phyloP scores from a whole-genome alignment of 352 stramenopile species.

The Phytophthora idaei region DNA sequence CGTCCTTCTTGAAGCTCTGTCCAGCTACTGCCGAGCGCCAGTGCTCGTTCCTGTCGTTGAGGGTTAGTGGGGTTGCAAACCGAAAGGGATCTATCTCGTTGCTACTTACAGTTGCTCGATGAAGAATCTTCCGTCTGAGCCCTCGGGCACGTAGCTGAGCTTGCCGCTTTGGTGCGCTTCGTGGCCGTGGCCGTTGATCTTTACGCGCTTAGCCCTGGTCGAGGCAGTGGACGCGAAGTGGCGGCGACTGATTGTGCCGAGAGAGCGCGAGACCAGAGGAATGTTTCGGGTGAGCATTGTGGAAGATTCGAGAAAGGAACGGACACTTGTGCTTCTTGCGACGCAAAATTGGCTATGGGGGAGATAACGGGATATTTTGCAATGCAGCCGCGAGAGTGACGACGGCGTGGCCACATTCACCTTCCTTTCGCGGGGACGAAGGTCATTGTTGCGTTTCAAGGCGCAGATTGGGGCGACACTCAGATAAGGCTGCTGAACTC shows the following conservation, averaged over 20 bases:
- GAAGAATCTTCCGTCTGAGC: slow-evolving; percentile 67
- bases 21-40: slow-evolving; percentile 79
- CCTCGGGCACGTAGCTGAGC: slow-evolving; percentile 61
- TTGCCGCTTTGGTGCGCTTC: slow-evolving; percentile 33
- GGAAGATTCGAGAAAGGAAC: not conserved
- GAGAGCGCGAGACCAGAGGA: slow-evolving; percentile 27
- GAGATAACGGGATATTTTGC: slow-evolving; percentile 2
- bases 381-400: slow-evolving; percentile 26
- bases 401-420: slow-evolving; percentile 20
- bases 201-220: slow-evolving; percentile 27
- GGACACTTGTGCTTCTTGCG: slow-evolving; percentile 9
- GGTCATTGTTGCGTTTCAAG: slow-evolving; percentile 32
- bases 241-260: slow-evolving; percentile 38
- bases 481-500: slow-evolving; percentile 32
- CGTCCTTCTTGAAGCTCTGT: slow-evolving; percentile 60
- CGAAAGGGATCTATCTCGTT: not conserved
- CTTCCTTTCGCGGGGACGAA: slow-evolving; percentile 21
- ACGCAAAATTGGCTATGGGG: slow-evolving; percentile 23
- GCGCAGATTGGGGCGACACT: slow-evolving; percentile 8
- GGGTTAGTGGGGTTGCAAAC: no score
- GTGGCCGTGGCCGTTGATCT: slow-evolving; percentile 27
- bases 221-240: slow-evolving; percentile 46
- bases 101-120: slow-evolving; percentile 67
- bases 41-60: slow-evolving; percentile 50
- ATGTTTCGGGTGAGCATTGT: slow-evolving; percentile 44